These are phyloP conservation scores for Trametes punicea DNA, from an alignment of 768 basidiomycete species.

Conservation along the genomic window DNA sequence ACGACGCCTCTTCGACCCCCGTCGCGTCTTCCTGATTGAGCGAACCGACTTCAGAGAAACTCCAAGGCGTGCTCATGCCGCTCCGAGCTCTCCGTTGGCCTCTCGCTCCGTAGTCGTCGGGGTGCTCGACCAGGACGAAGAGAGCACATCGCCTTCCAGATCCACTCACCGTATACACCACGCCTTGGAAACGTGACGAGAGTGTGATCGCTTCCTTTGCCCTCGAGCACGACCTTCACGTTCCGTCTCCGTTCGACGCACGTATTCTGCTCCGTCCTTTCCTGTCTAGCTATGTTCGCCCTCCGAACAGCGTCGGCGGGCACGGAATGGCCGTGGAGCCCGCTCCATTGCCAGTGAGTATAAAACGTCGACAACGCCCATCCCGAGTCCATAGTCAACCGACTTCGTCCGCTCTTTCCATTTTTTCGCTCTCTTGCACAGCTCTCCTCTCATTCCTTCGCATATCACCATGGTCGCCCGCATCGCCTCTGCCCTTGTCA, in stretches of 20 bases:
- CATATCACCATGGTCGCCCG: conserved; percentile 8
- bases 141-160: not conserved
- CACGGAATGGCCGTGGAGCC: not conserved
- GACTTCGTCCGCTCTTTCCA: conserved; percentile 5
- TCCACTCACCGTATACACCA: not conserved
- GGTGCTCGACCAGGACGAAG: not conserved
- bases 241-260: not conserved
- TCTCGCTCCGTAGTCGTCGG: not conserved
- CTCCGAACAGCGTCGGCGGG: not conserved
- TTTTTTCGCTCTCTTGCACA: not conserved
- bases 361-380: not conserved
- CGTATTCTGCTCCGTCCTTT: not conserved
- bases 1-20: not conserved
- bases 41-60: not conserved
- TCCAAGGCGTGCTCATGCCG: not conserved
- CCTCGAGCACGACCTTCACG: not conserved
- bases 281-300: not conserved
- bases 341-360: not conserved
- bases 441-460: not conserved
- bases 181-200: not conserved
- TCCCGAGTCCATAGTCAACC: not conserved
- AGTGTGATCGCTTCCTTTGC: not conserved
- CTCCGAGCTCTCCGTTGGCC: not conserved
- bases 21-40: not conserved
- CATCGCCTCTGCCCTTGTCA: conserved; percentile 4